Conservation (phyloP, 345 rosid species). For the Turritis glabra region DNA sequence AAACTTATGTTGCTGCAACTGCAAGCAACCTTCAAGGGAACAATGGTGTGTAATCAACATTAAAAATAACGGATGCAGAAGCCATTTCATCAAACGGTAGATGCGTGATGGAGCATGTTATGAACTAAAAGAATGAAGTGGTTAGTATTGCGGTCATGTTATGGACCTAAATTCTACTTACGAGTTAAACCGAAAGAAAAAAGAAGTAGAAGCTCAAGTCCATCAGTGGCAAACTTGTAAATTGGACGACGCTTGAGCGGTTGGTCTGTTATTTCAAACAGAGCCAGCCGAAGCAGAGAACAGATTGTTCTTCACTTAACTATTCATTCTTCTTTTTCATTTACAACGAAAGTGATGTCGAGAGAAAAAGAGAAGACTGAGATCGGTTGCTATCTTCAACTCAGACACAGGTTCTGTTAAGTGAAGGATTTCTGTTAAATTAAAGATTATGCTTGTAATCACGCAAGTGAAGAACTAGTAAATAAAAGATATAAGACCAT, state of each 20-base stretch:
- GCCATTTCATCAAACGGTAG: not conserved
- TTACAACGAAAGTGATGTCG: not conserved
- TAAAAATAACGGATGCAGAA: too few relatives aligned
- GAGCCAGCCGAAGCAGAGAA: not conserved
- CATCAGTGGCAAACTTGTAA: not conserved
- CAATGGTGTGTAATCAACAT: too few relatives aligned
- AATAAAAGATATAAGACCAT: too few relatives aligned
- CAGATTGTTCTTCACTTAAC: not conserved
- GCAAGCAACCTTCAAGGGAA: too few relatives aligned
- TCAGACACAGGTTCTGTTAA: too few relatives aligned
- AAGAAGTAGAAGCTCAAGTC: not conserved
- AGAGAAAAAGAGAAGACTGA: not conserved
- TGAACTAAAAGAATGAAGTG: not conserved
- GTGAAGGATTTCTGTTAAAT: not conserved
- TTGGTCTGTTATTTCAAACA: not conserved
- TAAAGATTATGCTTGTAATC: not conserved
- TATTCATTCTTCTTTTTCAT: not conserved
- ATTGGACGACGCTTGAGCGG: not conserved
- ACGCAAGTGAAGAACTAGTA: not conserved
- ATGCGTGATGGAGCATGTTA: not conserved
- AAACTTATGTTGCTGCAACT: too few relatives aligned
- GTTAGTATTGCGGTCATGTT: not conserved
- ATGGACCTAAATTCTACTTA: not conserved
- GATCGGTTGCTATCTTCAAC: not conserved
- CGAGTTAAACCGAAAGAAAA: not conserved